Conservation (phyloP, 2,329 filamentous ascomycete species). For the Phaeophleospora eucalypticola region DNA sequence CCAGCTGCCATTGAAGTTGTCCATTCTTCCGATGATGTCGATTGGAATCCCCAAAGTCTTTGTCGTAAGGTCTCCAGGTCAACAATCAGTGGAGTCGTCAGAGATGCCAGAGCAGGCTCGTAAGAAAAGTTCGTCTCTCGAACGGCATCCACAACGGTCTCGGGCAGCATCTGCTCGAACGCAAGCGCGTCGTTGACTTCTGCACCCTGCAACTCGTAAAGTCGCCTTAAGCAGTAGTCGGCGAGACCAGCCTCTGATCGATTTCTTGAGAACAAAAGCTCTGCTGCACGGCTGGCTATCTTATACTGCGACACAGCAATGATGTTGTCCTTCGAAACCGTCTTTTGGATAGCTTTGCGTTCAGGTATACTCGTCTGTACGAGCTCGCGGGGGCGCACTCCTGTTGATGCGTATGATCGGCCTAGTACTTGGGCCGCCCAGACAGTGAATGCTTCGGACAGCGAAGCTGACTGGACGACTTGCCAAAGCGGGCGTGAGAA, state of each 20-base stretch:
- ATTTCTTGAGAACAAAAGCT: slow-evolving; percentile 24
- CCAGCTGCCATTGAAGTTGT: slow-evolving; percentile 22
- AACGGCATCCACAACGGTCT: slow-evolving; percentile 22
- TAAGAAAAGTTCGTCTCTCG: slow-evolving; percentile 26
- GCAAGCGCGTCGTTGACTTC: slow-evolving; percentile 16
- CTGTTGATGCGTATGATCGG: slow-evolving; percentile 64
- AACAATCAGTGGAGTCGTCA: not conserved
- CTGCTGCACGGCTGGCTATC: slow-evolving; percentile 35
- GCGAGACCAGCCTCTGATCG: slow-evolving; percentile 42
- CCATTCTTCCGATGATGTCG: slow-evolving; percentile 23
- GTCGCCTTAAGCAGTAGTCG: slow-evolving; percentile 36
- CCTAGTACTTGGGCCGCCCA: slow-evolving; percentile 87
- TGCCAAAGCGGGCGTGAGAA: slow-evolving; percentile 25
- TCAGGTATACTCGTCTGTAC: no score
- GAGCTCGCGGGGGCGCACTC: slow-evolving; percentile 14
- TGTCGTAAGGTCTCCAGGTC: slow-evolving; percentile 14
- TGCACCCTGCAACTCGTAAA: slow-evolving; percentile 14
- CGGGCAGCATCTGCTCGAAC: slow-evolving; percentile 30
- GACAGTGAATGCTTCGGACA: slow-evolving; percentile 43
- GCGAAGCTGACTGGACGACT: slow-evolving; percentile 19
- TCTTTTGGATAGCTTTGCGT: not conserved
- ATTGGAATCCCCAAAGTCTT: slow-evolving; percentile 14
- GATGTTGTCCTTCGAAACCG: not conserved
- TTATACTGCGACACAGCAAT: slow-evolving; percentile 28
- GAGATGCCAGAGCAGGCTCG: slow-evolving; percentile 16